Evolutionary conservation across 306 rosid genomes (phyloP).

Genomic region (Luffa aegyptiaca): DNA sequence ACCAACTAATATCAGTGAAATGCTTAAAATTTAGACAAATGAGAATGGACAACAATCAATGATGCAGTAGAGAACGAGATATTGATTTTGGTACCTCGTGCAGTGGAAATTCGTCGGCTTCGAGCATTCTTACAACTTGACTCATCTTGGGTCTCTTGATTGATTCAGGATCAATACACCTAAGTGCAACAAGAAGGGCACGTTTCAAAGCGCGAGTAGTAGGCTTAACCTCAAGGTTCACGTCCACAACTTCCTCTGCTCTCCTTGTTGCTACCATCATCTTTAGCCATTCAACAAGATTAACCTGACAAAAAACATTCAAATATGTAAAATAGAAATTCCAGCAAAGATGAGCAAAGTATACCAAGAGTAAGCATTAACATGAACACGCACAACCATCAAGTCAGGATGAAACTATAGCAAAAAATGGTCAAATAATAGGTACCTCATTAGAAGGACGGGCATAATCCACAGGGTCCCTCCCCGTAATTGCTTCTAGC

Average conservation of each 20-base stretch:
- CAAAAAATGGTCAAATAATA: not conserved
- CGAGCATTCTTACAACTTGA: constrained; percentile 86
- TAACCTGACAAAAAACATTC: constrained; percentile 42
- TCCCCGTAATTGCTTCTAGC: constrained; percentile 82
- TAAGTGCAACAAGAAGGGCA: constrained; percentile 67
- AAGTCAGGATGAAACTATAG: not conserved
- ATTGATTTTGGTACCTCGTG: constrained; percentile 47
- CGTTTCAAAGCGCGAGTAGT: constrained; percentile 68
- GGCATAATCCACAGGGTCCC: constrained; percentile 87
- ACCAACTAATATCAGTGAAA: not conserved
- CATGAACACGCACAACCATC: not conserved
- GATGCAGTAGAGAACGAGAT: not conserved
- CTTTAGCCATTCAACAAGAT: constrained; percentile 97
- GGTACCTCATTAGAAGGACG: constrained; percentile 79
- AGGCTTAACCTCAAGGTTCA: constrained; percentile 64
- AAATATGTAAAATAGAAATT: not conserved
- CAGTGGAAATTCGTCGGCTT: constrained; percentile 74
- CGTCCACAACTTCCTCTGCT: constrained; percentile 84
- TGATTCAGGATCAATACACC: constrained; percentile 85
- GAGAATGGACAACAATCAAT: not conserved
- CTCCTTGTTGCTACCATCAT: constrained; percentile 88
- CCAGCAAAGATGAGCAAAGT: not conserved
- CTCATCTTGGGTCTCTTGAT: constrained; percentile 87
- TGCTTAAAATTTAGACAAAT: not conserved
- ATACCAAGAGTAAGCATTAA: not conserved